Evolutionary conservation across 75 land plant species (phyloP), one percentile per base, ranked within the genome.

Genomic region (Cryptomeria japonica): DNA sequence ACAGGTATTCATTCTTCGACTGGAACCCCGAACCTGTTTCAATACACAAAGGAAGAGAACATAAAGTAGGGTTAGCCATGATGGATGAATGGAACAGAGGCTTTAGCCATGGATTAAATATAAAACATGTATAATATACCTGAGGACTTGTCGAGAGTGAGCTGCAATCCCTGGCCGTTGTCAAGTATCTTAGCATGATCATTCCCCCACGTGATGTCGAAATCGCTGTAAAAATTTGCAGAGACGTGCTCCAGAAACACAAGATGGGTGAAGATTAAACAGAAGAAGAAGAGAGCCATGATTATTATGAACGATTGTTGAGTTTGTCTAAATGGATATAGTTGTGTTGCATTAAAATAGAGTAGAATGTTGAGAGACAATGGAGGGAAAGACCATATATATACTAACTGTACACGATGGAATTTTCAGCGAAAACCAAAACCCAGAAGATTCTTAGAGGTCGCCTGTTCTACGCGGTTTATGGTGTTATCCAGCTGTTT

Each of bases 151-250:
- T 93, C 93, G 5, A 92, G 89, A n/a, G 90, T 79, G 15, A 92
- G 86, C n/a, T 88, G 78, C 39, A 92, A 85, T 22, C 70, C 37
- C 25, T 89, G 37, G 22, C 93, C 93, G 49, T 88, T 82, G 80
- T 88, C 87, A 49, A 87, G 55, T 31, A 92, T 87, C 85, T 87
- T 87, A 28, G 72, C 92, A 2, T 92, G 85, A 31, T 85, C 72
- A 37, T 87, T 88, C 1, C 91, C 93, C 93, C 93, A 92, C 58
- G 88, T 78, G 37, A 90, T 58, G 79, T 88, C 88, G 61, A 92
- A 86, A 56, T 90, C 89, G 28, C 86, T 53, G 87, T 86, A 64
- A 77, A 92, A 84, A 80, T 87, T 56, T n/a, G 46, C 87, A 10
- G 83, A 42, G 42, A 80, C 83, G 42, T n/a, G 31, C 32, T 72